Percentiles rank a stretch among this genome's conserved stretches.
These are phyloP conservation scores for Patellifolia procumbens DNA, from an alignment of 179 eudicot species.

Conservation along the genomic window DNA sequence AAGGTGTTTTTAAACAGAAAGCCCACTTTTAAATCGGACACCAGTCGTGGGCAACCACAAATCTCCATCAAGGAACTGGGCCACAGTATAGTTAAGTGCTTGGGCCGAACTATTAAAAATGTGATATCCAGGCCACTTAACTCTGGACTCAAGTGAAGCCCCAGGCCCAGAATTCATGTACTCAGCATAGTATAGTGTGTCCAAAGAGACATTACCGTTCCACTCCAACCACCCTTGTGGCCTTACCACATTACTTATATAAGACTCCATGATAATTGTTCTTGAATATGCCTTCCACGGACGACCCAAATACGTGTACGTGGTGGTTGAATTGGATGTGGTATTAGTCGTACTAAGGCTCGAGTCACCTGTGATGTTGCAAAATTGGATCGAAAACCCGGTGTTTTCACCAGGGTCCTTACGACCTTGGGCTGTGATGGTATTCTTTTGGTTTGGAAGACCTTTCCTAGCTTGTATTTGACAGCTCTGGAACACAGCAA, in stretches of 20 bases:
- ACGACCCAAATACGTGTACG: conserved; percentile 65
- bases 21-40: conserved; percentile 53
- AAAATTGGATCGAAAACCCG: conserved; percentile 75
- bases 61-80: conserved; percentile 73
- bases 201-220: conserved; percentile 62
- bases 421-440: conserved; percentile 81
- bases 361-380: conserved; percentile 56
- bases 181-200: conserved; percentile 73
- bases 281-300: conserved; percentile 93
- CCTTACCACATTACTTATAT: conserved; percentile 44
- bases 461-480: conserved; percentile 51
- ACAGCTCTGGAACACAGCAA: conserved; percentile 69
- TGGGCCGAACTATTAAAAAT: conserved; percentile 56
- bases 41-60: conserved; percentile 82
- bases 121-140: conserved; percentile 67
- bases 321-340: conserved; percentile 8
- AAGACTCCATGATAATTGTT: conserved; percentile 60
- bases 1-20: conserved; percentile 9
- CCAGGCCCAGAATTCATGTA: conserved; percentile 66
- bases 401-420: conserved; percentile 74
- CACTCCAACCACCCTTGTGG: conserved; percentile 82
- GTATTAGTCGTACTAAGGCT: conserved; percentile 12
- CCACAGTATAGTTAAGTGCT: conserved; percentile 49
- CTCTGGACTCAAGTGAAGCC: conserved; percentile 41
- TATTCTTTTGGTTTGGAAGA: conserved; percentile 58